Conservation (phyloP, 768 basidiomycete genomes). For the Mrakia blollopis region DNA sequence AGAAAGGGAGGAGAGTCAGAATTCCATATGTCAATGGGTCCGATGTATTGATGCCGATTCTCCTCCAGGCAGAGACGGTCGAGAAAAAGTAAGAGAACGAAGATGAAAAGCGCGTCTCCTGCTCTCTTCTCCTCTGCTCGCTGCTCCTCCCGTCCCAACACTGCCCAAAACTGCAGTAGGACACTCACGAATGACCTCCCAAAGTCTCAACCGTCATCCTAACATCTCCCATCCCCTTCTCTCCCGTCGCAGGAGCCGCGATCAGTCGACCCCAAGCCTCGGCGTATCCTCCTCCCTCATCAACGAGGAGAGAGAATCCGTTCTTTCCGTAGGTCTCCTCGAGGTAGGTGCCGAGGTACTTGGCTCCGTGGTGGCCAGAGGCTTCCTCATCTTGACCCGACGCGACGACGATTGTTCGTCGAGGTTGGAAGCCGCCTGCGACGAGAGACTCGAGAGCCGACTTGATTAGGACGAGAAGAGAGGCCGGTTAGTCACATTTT, state of each 20-base stretch:
- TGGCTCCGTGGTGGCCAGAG: constrained; percentile 35
- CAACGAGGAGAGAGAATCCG: constrained; percentile 39
- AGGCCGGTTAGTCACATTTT: background rate
- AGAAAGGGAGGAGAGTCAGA: no score
- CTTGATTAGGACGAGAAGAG: background rate
- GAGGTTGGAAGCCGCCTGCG: constrained; percentile 34
- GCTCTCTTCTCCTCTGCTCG: no score
- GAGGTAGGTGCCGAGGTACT: constrained; percentile 29
- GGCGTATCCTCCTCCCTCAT: constrained; percentile 36
- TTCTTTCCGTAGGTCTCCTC: constrained; percentile 41
- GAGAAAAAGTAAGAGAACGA: no score
- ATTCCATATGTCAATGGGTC: no score
- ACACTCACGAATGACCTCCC: constrained; percentile 14
- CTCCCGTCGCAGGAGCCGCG: background rate
- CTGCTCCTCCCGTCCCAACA: no score
- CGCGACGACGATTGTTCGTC: constrained; percentile 34
- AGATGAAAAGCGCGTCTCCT: no score
- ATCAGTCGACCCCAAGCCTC: background rate
- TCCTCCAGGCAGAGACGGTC: no score
- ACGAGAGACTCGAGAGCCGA: constrained; percentile 40
- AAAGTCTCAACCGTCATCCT: constrained; percentile 11
- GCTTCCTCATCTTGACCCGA: constrained; percentile 36
- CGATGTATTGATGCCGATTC: no score
- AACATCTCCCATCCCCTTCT: constrained; percentile 16
- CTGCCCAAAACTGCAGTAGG: no score